Evolutionary conservation across 139 green algal species (phyloP).

Genomic region (Chlamydomonas sp.): DNA sequence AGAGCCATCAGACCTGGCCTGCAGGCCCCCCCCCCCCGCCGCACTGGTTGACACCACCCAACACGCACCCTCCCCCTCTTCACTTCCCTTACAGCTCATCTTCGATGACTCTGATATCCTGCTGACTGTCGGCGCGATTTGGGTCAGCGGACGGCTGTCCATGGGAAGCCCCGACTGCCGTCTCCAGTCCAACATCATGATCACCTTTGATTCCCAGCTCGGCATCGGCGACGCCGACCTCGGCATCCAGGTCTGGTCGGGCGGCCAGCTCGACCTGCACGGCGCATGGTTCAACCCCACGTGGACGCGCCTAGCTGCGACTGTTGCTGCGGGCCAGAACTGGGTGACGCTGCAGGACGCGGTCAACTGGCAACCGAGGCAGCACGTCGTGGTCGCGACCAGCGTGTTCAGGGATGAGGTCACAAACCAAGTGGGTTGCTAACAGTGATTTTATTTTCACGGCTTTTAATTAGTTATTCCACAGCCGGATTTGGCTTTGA

Average conservation of each 20-base stretch:
- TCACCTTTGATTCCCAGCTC: constrained; percentile 9
- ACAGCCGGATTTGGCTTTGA: too few species aligned
- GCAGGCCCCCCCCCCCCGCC: too few species aligned
- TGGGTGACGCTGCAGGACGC: constrained; percentile 30
- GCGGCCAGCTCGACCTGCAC: constrained; percentile 41
- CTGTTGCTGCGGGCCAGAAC: constrained; percentile 15
- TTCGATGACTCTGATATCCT: constrained; percentile 19
- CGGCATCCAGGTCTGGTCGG: constrained; percentile 13
- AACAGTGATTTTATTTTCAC: too few species aligned
- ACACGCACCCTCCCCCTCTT: too few species aligned
- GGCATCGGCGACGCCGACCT: background rate
- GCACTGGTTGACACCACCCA: too few species aligned
- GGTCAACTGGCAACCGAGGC: constrained; percentile 35
- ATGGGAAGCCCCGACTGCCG: constrained; percentile 15
- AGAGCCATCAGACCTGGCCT: too few species aligned
- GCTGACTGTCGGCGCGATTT: constrained; percentile 7
- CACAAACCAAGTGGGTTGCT: too few species aligned
- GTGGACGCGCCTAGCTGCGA: constrained; percentile 42
- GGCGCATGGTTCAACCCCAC: constrained; percentile 39
- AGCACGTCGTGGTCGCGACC: constrained; percentile 42
- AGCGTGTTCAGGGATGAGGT: constrained; percentile 45
- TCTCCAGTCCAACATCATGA: constrained; percentile 1
- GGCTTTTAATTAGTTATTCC: too few species aligned
- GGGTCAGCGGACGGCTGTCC: constrained; percentile 3
- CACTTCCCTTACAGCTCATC: too few species aligned